phyloP scores from a whole-genome alignment of 371 early-diverging fungal species.

The Mortierella sp. region DNA sequence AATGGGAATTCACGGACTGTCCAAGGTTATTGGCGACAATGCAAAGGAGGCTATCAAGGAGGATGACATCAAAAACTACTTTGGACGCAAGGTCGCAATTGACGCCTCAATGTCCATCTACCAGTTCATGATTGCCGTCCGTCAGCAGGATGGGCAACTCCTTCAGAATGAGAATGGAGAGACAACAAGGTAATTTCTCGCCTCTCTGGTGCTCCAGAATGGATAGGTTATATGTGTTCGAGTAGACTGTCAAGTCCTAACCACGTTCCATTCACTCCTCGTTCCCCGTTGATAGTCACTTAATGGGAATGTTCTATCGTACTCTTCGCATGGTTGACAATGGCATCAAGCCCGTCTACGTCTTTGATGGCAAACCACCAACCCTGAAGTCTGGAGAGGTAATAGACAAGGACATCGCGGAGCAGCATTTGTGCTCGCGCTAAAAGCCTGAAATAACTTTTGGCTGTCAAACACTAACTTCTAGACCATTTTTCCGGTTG shows the following conservation, averaged over 20 bases:
- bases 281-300: slow-evolving; percentile 74
- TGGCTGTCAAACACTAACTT: neutral
- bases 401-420: slow-evolving; percentile 3
- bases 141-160: slow-evolving; percentile 91
- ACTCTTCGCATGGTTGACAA: slow-evolving; percentile 99
- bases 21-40: slow-evolving; percentile 96
- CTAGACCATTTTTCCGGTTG: neutral
- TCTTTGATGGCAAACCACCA: slow-evolving; percentile 99
- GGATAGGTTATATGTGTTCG: no score
- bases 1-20: slow-evolving; percentile 96
- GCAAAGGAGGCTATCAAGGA: slow-evolving; percentile 88
- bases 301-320: slow-evolving; percentile 99
- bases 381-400: slow-evolving; percentile 95
- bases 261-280: neutral
- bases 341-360: slow-evolving; percentile 98
- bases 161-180: slow-evolving; percentile 93
- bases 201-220: neutral
- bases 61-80: slow-evolving; percentile 90
- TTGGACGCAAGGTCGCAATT: slow-evolving; percentile 98
- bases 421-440: neutral
- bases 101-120: slow-evolving; percentile 99
- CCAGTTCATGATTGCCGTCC: slow-evolving; percentile 99
- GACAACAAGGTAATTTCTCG: slow-evolving; percentile 82
- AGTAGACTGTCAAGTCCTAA: no score
- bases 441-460: neutral